Evolutionary conservation across 2,329 filamentous ascomycete species (phyloP).

Genomic region (Metarhizium robertsii): DNA sequence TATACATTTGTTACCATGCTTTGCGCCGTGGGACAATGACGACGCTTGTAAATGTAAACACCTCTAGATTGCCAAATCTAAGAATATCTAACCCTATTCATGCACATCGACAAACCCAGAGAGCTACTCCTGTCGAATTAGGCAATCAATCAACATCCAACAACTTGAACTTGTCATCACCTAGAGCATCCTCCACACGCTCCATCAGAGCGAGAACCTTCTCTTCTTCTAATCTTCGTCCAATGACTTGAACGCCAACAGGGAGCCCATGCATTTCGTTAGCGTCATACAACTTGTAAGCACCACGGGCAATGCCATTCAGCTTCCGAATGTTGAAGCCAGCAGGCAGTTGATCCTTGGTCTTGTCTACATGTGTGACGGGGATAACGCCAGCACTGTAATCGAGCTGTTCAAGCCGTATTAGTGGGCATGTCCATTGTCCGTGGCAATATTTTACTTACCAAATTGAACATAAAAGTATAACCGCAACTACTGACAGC

Average conservation of each 20-base stretch:
- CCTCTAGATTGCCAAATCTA: slow-evolving; percentile 26
- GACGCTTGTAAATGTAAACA: no score
- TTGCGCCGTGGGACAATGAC: no score
- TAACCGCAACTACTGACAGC: slow-evolving; percentile 84
- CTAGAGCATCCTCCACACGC: slow-evolving; percentile 65
- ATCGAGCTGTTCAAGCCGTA: slow-evolving; percentile 51
- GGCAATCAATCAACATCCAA: slow-evolving; percentile 35
- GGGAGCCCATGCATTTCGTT: slow-evolving; percentile 78
- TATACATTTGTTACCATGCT: no score
- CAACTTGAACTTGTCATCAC: slow-evolving; percentile 41
- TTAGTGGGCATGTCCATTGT: not conserved
- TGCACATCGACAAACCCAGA: not conserved
- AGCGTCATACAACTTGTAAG: slow-evolving; percentile 79
- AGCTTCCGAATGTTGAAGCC: slow-evolving; percentile 53
- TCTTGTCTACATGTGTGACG: slow-evolving; percentile 71
- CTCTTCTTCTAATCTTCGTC: slow-evolving; percentile 73
- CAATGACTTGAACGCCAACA: slow-evolving; percentile 77
- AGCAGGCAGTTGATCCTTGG: slow-evolving; percentile 54
- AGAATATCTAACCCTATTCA: slow-evolving; percentile 16
- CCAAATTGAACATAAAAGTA: slow-evolving; percentile 86
- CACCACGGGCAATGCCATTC: slow-evolving; percentile 73
- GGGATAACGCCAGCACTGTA: slow-evolving; percentile 78
- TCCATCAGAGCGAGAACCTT: slow-evolving; percentile 78
- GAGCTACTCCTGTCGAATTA: not conserved
- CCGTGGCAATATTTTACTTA: slow-evolving; percentile 28